A percentile compares a stretch with the other conserved stretches of the same genome.
phyloP scores from a whole-genome alignment of 2,329 filamentous ascomycete species.

The Coniochaeta sp. region DNA sequence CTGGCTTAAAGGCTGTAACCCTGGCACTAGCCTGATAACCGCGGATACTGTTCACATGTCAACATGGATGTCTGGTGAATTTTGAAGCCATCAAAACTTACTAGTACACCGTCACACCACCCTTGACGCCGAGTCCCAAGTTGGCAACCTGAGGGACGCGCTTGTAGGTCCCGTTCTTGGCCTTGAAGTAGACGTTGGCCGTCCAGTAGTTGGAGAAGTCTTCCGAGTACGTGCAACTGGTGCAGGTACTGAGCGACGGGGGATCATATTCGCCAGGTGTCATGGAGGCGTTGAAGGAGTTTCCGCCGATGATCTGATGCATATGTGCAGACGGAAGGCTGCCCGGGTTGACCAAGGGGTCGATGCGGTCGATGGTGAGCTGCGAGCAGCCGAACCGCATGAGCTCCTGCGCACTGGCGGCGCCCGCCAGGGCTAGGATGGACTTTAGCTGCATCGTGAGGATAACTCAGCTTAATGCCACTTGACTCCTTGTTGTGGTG shows the following conservation, averaged over 20 bases:
- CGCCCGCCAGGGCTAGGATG: conserved; percentile 3
- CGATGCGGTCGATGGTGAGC: conserved; percentile 16
- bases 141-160: conserved; percentile 27
- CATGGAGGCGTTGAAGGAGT: conserved; percentile 33
- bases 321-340: conserved; percentile 25
- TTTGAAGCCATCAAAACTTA: background rate
- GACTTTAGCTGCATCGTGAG: conserved; percentile 9
- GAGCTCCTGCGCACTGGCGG: conserved; percentile 7
- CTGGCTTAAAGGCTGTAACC: conserved; percentile 31
- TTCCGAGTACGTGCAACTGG: conserved; percentile 22
- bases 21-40: conserved; percentile 22
- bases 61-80: background rate
- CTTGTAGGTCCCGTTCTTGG: conserved; percentile 21
- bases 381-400: conserved; percentile 18
- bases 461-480: background rate
- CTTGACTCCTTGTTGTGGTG: background rate
- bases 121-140: conserved; percentile 23
- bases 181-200: conserved; percentile 20
- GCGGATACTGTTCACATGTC: conserved; percentile 13
- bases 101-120: conserved; percentile 30
- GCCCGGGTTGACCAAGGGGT: conserved; percentile 27
- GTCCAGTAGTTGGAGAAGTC: conserved; percentile 29
- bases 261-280: conserved; percentile 10
- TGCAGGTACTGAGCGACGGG: conserved; percentile 13
- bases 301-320: conserved; percentile 30